Percentiles rank a stretch among this genome's conserved stretches.
phyloP scores from a whole-genome alignment of 352 stramenopile genomes.

The Peronospora farinosa region DNA sequence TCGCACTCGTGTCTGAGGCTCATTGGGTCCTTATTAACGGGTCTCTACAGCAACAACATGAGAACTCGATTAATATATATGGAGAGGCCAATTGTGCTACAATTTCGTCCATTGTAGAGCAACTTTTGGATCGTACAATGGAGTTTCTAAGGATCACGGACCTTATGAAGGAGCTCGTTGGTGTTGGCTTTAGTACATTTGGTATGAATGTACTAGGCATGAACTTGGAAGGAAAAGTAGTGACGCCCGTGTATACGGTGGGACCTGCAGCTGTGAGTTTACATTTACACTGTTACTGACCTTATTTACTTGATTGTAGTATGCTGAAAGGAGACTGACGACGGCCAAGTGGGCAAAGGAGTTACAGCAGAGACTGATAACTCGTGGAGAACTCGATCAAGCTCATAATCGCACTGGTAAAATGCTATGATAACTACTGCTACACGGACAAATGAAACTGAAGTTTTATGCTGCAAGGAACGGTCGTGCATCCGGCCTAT shows the following conservation, averaged over 20 bases:
- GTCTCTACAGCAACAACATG: slow-evolving; percentile 58
- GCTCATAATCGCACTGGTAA: slow-evolving; percentile 67
- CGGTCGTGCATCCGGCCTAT: slow-evolving; percentile 86
- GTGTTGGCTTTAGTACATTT: slow-evolving; percentile 90
- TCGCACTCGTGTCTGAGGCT: slow-evolving; percentile 38
- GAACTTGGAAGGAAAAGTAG: slow-evolving; percentile 49
- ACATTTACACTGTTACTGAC: slow-evolving; percentile 1
- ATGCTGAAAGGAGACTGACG: slow-evolving; percentile 45
- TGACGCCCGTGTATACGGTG: slow-evolving; percentile 80
- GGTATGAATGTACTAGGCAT: slow-evolving; percentile 92
- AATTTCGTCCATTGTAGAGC: slow-evolving; percentile 48
- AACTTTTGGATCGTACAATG: slow-evolving; percentile 40
- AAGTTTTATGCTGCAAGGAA: slow-evolving; percentile 21
- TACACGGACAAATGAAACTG: background rate
- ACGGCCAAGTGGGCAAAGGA: slow-evolving; percentile 46
- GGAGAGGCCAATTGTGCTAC: slow-evolving; percentile 50
- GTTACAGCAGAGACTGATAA: slow-evolving; percentile 37
- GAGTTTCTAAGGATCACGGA: slow-evolving; percentile 42
- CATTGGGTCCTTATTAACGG: slow-evolving; percentile 62
- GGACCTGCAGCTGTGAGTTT: background rate
- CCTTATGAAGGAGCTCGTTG: slow-evolving; percentile 44
- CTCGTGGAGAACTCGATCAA: slow-evolving; percentile 40
- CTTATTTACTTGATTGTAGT: slow-evolving; percentile 28
- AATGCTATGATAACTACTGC: background rate
- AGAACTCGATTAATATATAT: slow-evolving; percentile 39